These are phyloP conservation scores for Scutellaria galericulata DNA, from an alignment of 257 asterid genomes.

Conservation along the genomic window DNA sequence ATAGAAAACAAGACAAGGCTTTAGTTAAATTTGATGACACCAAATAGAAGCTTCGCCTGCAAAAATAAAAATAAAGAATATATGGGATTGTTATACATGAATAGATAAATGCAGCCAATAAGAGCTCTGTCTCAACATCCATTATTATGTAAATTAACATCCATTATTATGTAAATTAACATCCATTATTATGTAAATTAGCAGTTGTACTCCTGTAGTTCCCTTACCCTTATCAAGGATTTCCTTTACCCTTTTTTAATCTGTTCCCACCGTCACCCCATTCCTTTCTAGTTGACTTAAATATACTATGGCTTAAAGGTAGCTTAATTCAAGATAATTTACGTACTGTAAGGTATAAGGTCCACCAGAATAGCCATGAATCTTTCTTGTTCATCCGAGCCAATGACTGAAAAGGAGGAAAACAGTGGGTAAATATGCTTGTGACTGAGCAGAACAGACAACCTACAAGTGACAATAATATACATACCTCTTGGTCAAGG, in stretches of 20 bases:
- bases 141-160: slow-evolving; percentile 2
- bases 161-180: no score
- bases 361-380: slow-evolving; percentile 99
- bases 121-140: background rate
- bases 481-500: slow-evolving; percentile 72
- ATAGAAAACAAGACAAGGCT: slow-evolving; percentile 6
- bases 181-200: background rate
- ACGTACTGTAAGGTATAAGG: slow-evolving; percentile 86
- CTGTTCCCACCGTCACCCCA: slow-evolving; percentile 3
- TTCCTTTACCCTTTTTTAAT: background rate
- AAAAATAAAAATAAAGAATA: background rate
- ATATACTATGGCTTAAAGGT: slow-evolving; percentile 16
- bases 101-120: slow-evolving; percentile 7
- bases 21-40: slow-evolving; percentile 10
- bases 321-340: slow-evolving; percentile 20
- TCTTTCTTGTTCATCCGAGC: slow-evolving; percentile 98
- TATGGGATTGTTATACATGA: background rate
- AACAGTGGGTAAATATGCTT: slow-evolving; percentile 27
- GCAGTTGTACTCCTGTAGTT: background rate
- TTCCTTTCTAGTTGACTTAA: slow-evolving; percentile 14
- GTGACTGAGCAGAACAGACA: slow-evolving; percentile 4
- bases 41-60: slow-evolving; percentile 15
- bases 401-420: slow-evolving; percentile 62
- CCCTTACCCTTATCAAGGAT: background rate
- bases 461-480: background rate